Evolutionary conservation across 345 rosid genomes (phyloP).

Genomic region (Schrenkiella parvula): DNA sequence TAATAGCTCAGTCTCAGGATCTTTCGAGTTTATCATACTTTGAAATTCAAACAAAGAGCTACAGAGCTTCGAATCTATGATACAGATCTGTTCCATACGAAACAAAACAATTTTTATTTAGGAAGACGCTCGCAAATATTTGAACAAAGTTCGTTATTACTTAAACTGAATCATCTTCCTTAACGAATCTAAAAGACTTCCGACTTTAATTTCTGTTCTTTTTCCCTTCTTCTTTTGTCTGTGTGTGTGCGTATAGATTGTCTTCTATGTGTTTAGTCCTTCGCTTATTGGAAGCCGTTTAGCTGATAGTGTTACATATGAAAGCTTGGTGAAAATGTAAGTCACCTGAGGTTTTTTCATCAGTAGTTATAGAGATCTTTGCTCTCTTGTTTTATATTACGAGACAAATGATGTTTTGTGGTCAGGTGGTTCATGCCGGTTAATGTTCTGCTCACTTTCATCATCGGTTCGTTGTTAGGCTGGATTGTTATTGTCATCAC

Average conservation of each 20-base stretch:
- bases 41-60: neutral
- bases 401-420: neutral
- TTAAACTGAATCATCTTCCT: neutral
- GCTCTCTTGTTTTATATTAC: neutral
- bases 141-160: constrained; percentile 41
- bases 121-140: constrained; percentile 51
- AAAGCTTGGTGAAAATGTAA: constrained; percentile 51
- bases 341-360: constrained; percentile 2
- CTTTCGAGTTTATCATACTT: neutral
- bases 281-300: constrained; percentile 52
- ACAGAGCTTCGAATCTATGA: neutral
- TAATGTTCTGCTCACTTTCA: constrained; percentile 48
- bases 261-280: constrained; percentile 62
- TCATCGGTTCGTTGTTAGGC: constrained; percentile 44
- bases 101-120: neutral
- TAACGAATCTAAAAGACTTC: neutral
- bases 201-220: neutral
- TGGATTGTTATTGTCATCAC: constrained; percentile 45
- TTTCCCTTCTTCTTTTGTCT: neutral
- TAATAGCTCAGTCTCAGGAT: neutral
- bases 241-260: constrained; percentile 50
- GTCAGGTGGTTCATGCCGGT: constrained; percentile 68
- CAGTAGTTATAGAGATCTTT: neutral
- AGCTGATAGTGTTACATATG: constrained; percentile 47
- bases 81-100: neutral